A percentile compares a stretch with the other conserved stretches of the same genome.
These are phyloP conservation scores for Stachybotrys chlorohalonatus DNA, from an alignment of 2,329 filamentous ascomycete genomes.

Conservation along the genomic window DNA sequence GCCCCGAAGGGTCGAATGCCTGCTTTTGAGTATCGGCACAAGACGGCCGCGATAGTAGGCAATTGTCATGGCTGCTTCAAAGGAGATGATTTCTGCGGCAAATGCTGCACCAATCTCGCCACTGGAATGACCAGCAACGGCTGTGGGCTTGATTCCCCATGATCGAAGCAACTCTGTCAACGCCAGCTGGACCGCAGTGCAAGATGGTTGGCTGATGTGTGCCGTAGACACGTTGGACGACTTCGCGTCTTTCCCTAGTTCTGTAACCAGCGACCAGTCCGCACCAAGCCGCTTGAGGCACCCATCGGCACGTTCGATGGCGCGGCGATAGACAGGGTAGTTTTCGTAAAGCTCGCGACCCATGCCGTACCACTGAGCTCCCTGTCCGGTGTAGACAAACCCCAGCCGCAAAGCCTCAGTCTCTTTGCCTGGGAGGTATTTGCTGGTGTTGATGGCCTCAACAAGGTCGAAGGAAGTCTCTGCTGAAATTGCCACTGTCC, in stretches of 20 bases:
- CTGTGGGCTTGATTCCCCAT: slow-evolving; percentile 29
- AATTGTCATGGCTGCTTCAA: slow-evolving; percentile 34
- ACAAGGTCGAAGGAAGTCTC: slow-evolving; percentile 34
- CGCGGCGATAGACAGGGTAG: slow-evolving; percentile 24
- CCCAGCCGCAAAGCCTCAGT: slow-evolving; percentile 11
- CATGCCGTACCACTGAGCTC: slow-evolving; percentile 28
- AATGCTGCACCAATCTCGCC: slow-evolving; percentile 42
- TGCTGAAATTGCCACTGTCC: slow-evolving; percentile 33
- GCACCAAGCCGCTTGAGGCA: slow-evolving; percentile 23
- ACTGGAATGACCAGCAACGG: slow-evolving; percentile 35
- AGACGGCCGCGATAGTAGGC: slow-evolving; percentile 41
- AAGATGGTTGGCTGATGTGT: slow-evolving; percentile 33
- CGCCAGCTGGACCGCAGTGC: slow-evolving; percentile 38
- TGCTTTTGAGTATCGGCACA: slow-evolving; percentile 30
- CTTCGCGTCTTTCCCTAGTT: slow-evolving; percentile 24
- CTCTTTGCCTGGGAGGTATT: slow-evolving; percentile 6
- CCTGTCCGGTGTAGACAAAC: slow-evolving; percentile 31
- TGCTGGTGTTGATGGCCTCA: slow-evolving; percentile 28
- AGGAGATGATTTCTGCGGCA: slow-evolving; percentile 30
- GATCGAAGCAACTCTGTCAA: slow-evolving; percentile 32
- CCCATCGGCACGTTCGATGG: slow-evolving; percentile 20
- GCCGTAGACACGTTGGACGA: slow-evolving; percentile 25
- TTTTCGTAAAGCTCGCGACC: slow-evolving; percentile 24
- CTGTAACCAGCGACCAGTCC: slow-evolving; percentile 25
- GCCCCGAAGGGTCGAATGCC: slow-evolving; percentile 31